A percentile compares a stretch with the other conserved stretches of the same genome.
Conservation (phyloP, 2,329 filamentous ascomycete genomes). For the Periconia macrospinosa region DNA sequence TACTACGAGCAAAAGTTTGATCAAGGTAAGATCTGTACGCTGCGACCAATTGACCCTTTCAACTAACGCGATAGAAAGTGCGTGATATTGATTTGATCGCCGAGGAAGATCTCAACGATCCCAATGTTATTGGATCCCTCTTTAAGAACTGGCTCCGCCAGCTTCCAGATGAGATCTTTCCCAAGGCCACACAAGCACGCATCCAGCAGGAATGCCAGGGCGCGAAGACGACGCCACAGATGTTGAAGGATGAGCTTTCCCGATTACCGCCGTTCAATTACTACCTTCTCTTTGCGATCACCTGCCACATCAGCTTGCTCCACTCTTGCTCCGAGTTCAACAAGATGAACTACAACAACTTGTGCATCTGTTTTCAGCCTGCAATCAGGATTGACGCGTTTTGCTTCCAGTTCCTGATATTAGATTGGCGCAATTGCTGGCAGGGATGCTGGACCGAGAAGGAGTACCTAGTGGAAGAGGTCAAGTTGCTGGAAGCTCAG, state of each 20-base stretch:
- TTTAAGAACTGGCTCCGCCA: slow-evolving; percentile 95
- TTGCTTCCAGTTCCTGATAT: slow-evolving; percentile 93
- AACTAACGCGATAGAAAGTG: slow-evolving; percentile 53
- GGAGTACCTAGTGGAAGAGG: slow-evolving; percentile 55
- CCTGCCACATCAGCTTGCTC: slow-evolving; percentile 89
- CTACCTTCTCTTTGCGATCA: slow-evolving; percentile 95
- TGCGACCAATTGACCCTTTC: neutral
- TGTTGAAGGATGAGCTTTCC: slow-evolving; percentile 88
- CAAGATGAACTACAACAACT: slow-evolving; percentile 96
- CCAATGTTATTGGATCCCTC: slow-evolving; percentile 94
- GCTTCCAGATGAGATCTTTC: slow-evolving; percentile 91
- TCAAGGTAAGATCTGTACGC: slow-evolving; percentile 59
- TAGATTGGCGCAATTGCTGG: slow-evolving; percentile 96
- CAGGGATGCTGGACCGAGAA: slow-evolving; percentile 92
- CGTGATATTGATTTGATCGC: slow-evolving; percentile 88
- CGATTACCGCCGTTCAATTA: slow-evolving; percentile 97
- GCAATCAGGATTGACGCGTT: slow-evolving; percentile 96
- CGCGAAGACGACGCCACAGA: slow-evolving; percentile 76
- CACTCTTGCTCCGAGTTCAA: slow-evolving; percentile 92
- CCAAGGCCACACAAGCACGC: slow-evolving; percentile 77
- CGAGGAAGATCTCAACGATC: slow-evolving; percentile 86
- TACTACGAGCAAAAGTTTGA: slow-evolving; percentile 93
- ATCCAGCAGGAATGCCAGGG: slow-evolving; percentile 80
- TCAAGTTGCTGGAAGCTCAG: slow-evolving; percentile 29
- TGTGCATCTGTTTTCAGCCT: slow-evolving; percentile 96